A percentile compares a stretch with the other conserved stretches of the same genome.
Evolutionary conservation across 2,329 filamentous ascomycete genomes (phyloP).

Genomic region (Pleurostoma richardsiae): DNA sequence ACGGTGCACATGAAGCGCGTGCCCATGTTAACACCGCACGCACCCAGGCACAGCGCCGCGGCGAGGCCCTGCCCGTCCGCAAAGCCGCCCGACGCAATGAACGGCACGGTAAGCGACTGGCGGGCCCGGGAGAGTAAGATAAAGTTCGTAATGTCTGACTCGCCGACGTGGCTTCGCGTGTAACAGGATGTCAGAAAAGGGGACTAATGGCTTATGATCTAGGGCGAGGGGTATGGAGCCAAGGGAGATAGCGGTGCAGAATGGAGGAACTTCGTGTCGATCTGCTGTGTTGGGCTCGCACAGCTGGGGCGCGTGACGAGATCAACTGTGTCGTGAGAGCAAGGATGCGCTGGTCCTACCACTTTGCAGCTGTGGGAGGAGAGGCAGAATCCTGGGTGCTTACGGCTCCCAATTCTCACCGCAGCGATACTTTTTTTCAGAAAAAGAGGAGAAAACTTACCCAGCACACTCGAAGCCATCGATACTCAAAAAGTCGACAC

Average conservation of each 20-base stretch:
- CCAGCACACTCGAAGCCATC: constrained; percentile 97
- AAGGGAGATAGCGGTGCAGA: not conserved
- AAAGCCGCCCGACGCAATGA: constrained; percentile 94
- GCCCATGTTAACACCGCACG: constrained; percentile 97
- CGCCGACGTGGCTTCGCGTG: constrained; percentile 62
- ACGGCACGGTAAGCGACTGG: constrained; percentile 79
- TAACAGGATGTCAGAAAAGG: not conserved
- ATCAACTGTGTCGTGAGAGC: no score
- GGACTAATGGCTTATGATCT: not conserved
- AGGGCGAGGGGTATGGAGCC: not conserved
- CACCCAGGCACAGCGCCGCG: constrained; percentile 82
- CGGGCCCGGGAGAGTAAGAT: constrained; percentile 81
- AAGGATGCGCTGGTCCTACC: no score
- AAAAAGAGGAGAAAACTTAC: constrained; percentile 14
- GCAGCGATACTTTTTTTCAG: not conserved
- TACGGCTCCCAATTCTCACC: not conserved
- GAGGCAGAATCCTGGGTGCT: constrained; percentile 5
- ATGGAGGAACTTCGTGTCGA: not conserved
- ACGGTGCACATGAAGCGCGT: constrained; percentile 96
- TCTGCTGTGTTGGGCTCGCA: no score
- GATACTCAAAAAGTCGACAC: constrained; percentile 94
- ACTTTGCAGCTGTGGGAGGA: constrained; percentile 9
- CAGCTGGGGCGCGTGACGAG: no score
- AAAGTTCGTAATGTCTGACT: constrained; percentile 85
- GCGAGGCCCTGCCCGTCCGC: constrained; percentile 91